Conservation (phyloP, 2,329 filamentous ascomycete genomes). For the Diaporthe humulicola region DNA sequence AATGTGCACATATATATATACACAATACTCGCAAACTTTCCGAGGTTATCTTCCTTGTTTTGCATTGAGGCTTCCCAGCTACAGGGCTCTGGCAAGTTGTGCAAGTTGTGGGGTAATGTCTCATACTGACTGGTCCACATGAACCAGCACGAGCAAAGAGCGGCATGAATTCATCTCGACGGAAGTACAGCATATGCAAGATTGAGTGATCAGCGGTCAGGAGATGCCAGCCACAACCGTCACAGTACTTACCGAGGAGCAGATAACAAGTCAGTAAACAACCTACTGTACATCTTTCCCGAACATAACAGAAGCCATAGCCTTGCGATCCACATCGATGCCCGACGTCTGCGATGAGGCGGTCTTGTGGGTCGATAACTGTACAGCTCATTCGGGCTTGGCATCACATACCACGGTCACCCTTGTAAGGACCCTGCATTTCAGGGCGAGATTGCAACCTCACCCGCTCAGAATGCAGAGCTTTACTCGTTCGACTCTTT, state of each 20-base stretch:
- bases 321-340: slow-evolving; percentile 26
- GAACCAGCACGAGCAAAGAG: background rate
- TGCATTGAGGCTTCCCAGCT: background rate
- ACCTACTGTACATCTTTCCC: background rate
- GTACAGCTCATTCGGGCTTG: slow-evolving; percentile 19
- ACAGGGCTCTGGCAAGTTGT: background rate
- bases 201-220: slow-evolving; percentile 7
- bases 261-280: background rate
- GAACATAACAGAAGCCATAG: background rate
- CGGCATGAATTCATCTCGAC: slow-evolving; percentile 8
- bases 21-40: background rate
- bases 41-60: background rate
- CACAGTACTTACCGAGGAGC: background rate
- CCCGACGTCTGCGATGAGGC: slow-evolving; percentile 30
- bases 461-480: background rate
- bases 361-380: slow-evolving; percentile 26
- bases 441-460: background rate
- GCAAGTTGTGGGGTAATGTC: background rate
- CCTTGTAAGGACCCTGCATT: slow-evolving; percentile 3
- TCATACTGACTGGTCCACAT: background rate
- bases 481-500: background rate
- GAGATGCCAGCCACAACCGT: background rate
- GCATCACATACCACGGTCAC: slow-evolving; percentile 20
- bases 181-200: background rate
- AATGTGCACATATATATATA: background rate